These are phyloP conservation scores for Davidsoniella australis DNA, from an alignment of 2,329 filamentous ascomycete species.

Conservation along the genomic window DNA sequence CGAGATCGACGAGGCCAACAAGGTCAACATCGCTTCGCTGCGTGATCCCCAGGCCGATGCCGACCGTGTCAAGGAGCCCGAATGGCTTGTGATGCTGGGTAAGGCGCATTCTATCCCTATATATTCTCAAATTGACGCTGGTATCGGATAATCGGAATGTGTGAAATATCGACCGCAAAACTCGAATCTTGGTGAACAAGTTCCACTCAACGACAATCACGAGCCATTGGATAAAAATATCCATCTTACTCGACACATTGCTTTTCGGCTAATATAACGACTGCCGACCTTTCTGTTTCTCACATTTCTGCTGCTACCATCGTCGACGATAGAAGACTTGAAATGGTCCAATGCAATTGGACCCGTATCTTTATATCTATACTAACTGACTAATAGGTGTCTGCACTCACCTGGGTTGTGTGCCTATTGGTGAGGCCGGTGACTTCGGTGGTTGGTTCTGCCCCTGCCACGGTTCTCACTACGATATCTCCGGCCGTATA, in stretches of 20 bases:
- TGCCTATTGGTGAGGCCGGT: conserved; percentile 95
- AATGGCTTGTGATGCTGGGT: conserved; percentile 99
- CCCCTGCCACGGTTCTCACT: conserved; percentile 99
- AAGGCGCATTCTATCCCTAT: conserved; percentile 19
- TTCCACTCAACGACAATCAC: too few species aligned
- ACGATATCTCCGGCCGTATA: conserved; percentile 97
- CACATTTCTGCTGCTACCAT: background rate
- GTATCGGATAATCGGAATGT: background rate
- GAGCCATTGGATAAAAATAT: background rate
- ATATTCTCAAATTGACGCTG: background rate
- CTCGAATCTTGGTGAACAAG: too few species aligned
- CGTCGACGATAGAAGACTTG: background rate
- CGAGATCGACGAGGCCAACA: conserved; percentile 92
- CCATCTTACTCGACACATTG: too few species aligned
- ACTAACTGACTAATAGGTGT: conserved; percentile 43
- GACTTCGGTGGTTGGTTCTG: conserved; percentile 99
- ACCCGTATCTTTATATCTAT: background rate
- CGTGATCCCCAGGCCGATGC: conserved; percentile 83
- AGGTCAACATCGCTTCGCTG: conserved; percentile 63
- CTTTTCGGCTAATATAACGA: too few species aligned
- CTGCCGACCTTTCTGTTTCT: too few species aligned
- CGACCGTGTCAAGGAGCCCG: conserved; percentile 92
- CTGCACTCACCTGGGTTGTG: conserved; percentile 98
- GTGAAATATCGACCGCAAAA: background rate
- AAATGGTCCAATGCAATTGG: too few species aligned